Base-by-base conservation (phyloP, 2,329 filamentous ascomycete genomes). In the Aspergillus calidoustus region DNA sequence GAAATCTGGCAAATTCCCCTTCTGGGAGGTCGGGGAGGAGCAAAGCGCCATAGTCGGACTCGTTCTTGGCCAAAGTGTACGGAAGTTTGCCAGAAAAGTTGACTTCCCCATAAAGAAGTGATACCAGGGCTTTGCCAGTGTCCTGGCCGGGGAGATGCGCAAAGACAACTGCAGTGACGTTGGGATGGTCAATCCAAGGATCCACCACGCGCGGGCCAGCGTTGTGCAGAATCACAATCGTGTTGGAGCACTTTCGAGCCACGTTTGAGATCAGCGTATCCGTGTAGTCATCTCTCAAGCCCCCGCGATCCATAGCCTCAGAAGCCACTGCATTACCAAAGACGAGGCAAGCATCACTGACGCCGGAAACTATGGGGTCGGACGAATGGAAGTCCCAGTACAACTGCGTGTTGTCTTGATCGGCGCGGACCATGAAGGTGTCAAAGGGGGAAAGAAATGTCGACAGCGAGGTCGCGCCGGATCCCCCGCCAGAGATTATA, bases 151-250 rank as follows among this genome's bases (percentile, higher is more conserved):
- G 87, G 0, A 89, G 76, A 66, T 89, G 87, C 3, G 85, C 87
- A 66, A 86, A 86, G 2, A 90, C 78, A 22, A 90, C 77, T 1
- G 83, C 86, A 1, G 86, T 89, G 43, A 90, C 82, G 64, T 90
- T 89, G 17, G 82, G 76, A 59, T 90, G 82, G 54, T 89, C 84
- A 64, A 86, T 79, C 76, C 85, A 90, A 1, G 78, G 77, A 41
- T 64, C 61, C 0, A 89, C 83, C 0, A 88, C 74, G 3, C 87
- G 80, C 13, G 83, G 77, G 0, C 87, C 88, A 1, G 86, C 86
- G 47, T 88, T 89, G 72, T 90, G 87, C 4, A 89, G 80, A 1
- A 89, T 79, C 0, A 89, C 87, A 31, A 90, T 81, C 1, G 87
- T 89, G 62, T 86, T 88, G 65, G 79, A 81, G 74, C 86, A 89